Percentiles rank a stretch among this genome's conserved stretches.
Conservation (phyloP, 768 basidiomycete species). For the Pisolithus albus region DNA sequence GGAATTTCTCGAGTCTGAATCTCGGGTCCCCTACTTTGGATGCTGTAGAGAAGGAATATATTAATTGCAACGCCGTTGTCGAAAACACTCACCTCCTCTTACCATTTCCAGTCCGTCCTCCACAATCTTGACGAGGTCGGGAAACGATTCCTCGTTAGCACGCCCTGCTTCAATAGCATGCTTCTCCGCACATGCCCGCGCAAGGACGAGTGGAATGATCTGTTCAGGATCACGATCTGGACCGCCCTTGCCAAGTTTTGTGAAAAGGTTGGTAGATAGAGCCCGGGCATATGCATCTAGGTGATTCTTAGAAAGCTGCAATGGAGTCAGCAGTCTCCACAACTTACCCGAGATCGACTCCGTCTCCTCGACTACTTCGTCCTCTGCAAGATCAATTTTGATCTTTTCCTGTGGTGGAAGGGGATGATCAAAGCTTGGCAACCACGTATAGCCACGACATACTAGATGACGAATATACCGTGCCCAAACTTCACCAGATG, state of each 20-base stretch:
- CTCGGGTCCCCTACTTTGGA: constrained; percentile 66
- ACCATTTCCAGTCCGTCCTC: constrained; percentile 60
- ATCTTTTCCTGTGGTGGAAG: constrained; percentile 15
- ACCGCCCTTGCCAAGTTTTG: constrained; percentile 18
- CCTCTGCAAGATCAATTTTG: constrained; percentile 7
- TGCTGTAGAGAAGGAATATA: constrained; percentile 30
- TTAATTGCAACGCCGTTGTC: not conserved
- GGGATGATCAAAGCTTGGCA: not conserved
- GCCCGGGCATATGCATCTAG: constrained; percentile 56
- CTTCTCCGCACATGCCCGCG: constrained; percentile 59
- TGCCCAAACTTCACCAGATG: constrained; percentile 73
- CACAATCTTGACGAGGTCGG: constrained; percentile 48
- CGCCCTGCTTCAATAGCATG: constrained; percentile 43
- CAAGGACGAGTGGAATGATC: constrained; percentile 54
- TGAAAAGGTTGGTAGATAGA: constrained; percentile 47
- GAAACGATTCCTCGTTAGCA: constrained; percentile 46
- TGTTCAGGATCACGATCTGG: constrained; percentile 51
- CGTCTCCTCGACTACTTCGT: constrained; percentile 12
- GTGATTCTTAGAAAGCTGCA: not conserved
- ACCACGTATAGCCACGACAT: constrained; percentile 11
- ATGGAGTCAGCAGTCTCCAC: not conserved
- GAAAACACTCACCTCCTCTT: constrained; percentile 40
- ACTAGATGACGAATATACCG: constrained; percentile 70
- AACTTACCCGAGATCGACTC: constrained; percentile 23
- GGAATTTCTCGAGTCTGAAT: constrained; percentile 76